Evolutionary conservation across 2,329 filamentous ascomycete genomes (phyloP), one percentile per base, ranked within the genome.

Genomic region (Beauveria brongniartii): DNA sequence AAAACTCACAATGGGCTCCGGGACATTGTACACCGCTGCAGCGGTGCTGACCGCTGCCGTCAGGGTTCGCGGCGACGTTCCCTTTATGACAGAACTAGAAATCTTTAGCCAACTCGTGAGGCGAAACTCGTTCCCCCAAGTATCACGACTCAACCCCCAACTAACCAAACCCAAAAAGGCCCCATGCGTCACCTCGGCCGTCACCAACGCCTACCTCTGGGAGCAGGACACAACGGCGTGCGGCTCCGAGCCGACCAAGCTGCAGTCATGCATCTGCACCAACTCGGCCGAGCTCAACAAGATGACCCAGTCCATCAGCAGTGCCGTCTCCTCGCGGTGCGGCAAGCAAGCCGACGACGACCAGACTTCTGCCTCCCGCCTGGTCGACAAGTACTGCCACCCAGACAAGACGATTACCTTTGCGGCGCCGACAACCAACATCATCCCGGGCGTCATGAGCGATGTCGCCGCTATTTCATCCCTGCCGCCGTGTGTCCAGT

Each of bases 241-340:
- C 56, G 80, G 78, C 62, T 73, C 75, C 6, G 67, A 73, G 18
- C 74, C 72, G 16, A 72, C 74, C 8, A 74, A 71, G 7, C 70
- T 81, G 8, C 77, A 79, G 65, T 75, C 73, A 5, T 81, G 79
- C 61, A 70, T 80, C n/a, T 81, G 78, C 69, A 75, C 74, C 20
- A 77, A 79, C 65, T 72, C 73, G 66, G 72, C 71, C 60, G 75
- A 76, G 64, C 68, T 71, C 3, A 24, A 18, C 44, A 52, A 55
- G 41, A 50, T 62, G 43, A 28, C 50, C 8, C 69, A 66, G 5
- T 70, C 73, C 3, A 67, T 80, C 55, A 67, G 69, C 16, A 67
- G 68, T 3, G 64, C 55, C 10, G 67, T 80, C 14, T 75, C 75
- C 5, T 63, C 60, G 7, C 73, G 71, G 3, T 80, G 78, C 58